Conservation (phyloP, 2,329 filamentous ascomycete genomes). For the Plectosphaerella cucumerina region DNA sequence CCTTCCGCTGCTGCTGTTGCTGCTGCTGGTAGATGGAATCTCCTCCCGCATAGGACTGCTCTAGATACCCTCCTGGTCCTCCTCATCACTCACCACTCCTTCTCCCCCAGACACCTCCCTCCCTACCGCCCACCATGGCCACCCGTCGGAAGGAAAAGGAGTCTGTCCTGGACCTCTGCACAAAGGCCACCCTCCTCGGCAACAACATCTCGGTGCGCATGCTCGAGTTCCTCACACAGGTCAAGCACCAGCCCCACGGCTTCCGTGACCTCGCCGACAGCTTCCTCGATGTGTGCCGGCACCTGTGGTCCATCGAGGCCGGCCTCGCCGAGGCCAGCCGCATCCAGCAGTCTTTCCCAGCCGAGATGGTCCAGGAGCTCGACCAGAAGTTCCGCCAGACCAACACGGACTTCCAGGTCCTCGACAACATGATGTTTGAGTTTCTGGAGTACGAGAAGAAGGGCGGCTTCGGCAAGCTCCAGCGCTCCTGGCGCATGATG, state of each 20-base stretch:
- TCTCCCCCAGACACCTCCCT: not conserved
- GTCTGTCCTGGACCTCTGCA: constrained; percentile 45
- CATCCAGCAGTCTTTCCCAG: constrained; percentile 48
- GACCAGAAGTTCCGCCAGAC: constrained; percentile 60
- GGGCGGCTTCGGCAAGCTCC: constrained; percentile 54
- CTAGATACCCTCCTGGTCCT: not conserved
- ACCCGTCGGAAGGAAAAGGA: constrained; percentile 19
- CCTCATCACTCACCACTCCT: not conserved
- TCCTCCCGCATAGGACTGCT: not conserved
- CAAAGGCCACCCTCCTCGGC: constrained; percentile 53
- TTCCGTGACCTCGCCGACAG: constrained; percentile 59
- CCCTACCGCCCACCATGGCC: not conserved
- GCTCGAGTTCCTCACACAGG: constrained; percentile 58
- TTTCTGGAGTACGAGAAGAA: constrained; percentile 60
- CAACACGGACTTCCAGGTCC: constrained; percentile 56
- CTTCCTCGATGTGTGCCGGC: constrained; percentile 63
- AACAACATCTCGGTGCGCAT: constrained; percentile 62
- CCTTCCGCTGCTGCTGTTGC: not conserved
- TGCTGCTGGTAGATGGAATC: not conserved
- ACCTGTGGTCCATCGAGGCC: constrained; percentile 65
- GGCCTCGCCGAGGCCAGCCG: constrained; percentile 53
- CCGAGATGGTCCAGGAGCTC: constrained; percentile 59
- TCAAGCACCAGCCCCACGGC: constrained; percentile 48
- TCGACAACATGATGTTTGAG: constrained; percentile 59
- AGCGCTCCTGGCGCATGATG: constrained; percentile 59